phyloP scores from a whole-genome alignment of 2,329 filamentous ascomycete species.

The Pyrenochaeta sp. region DNA sequence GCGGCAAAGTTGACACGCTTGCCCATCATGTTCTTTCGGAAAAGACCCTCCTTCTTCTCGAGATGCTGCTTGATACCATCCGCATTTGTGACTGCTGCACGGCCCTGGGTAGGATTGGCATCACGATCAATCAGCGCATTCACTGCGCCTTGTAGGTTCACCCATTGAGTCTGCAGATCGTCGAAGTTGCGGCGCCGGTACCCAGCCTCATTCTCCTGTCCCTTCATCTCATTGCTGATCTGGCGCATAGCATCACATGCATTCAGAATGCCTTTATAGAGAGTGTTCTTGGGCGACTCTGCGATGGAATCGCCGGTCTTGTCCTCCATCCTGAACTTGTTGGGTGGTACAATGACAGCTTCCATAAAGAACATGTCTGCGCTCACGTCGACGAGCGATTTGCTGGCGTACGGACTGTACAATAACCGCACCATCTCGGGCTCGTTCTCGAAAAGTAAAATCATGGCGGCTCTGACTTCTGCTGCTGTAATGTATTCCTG shows the following conservation, averaged over 20 bases:
- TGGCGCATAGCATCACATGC: slow-evolving; percentile 76
- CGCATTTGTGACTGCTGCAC: slow-evolving; percentile 79
- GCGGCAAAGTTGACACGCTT: slow-evolving; percentile 99
- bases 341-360: slow-evolving; percentile 87
- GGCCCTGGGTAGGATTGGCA: slow-evolving; percentile 81
- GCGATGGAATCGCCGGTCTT: slow-evolving; percentile 82
- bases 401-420: slow-evolving; percentile 78
- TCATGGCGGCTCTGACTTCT: slow-evolving; percentile 82
- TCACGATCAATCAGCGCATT: slow-evolving; percentile 93
- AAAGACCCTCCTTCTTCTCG: slow-evolving; percentile 98
- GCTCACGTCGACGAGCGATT: slow-evolving; percentile 63
- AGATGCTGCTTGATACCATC: slow-evolving; percentile 98
- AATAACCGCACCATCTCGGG: slow-evolving; percentile 83
- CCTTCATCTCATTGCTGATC: slow-evolving; percentile 74
- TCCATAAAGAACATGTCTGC: slow-evolving; percentile 96
- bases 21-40: slow-evolving; percentile 99
- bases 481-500: slow-evolving; percentile 83
- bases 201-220: slow-evolving; percentile 49
- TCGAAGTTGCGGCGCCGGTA: slow-evolving; percentile 69
- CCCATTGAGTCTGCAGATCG: slow-evolving; percentile 82
- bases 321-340: slow-evolving; percentile 88
- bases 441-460: slow-evolving; percentile 85
- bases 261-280: slow-evolving; percentile 85
- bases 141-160: slow-evolving; percentile 84
- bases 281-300: slow-evolving; percentile 86